Evolutionary conservation across 2,329 filamentous ascomycete species (phyloP), one percentile per base, ranked within the genome.

Genomic region (Penicillium sp.): DNA sequence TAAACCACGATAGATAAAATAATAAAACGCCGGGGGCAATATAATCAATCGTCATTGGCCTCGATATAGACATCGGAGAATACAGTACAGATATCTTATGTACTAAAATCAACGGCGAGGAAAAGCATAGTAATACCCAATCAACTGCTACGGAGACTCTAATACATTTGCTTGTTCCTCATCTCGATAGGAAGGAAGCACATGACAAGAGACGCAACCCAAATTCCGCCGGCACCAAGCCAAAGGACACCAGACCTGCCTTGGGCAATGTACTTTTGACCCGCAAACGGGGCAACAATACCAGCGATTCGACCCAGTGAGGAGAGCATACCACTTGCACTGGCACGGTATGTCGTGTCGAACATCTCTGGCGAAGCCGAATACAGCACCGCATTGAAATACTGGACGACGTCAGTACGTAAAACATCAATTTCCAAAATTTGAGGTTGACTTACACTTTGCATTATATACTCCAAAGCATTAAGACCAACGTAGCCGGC

Each of bases 401-500:
- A 54, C 51, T 54, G 13, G 33, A 11, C 3, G 7, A 3, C 2
- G 27, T 28, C 27, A 28, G 27, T 11, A 3, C 2, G 4, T 22
- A 11, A 28, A 11, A 2, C 27, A 8, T 16, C 33, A n/a, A 22
- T 2, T 22, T 35, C 2, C 33, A 5, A 35, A 6, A 35, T 5
- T 35, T 35, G 13, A 6, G 2, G n/a, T 16, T 9, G 41, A 31
- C 46, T 10, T 42, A 53, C 52, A 16, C 36, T 54, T 33, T 57
- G 51, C 54, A 57, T 57, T 11, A 57, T 51, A 27, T 54, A 54
- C 14, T 57, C 48, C 6, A 57, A 39, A 2, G 54, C 54, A n/a
- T 56, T 56, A 3, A 51, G 43, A 4, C 54, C 48, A 3, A 56
- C 51, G 22, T 54, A 56, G 4, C 51, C 48, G 8, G 51, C 48